Percentiles rank a stretch among this genome's conserved stretches.
phyloP scores from a whole-genome alignment of 179 eudicot genomes.

The Silene noctiflora region DNA sequence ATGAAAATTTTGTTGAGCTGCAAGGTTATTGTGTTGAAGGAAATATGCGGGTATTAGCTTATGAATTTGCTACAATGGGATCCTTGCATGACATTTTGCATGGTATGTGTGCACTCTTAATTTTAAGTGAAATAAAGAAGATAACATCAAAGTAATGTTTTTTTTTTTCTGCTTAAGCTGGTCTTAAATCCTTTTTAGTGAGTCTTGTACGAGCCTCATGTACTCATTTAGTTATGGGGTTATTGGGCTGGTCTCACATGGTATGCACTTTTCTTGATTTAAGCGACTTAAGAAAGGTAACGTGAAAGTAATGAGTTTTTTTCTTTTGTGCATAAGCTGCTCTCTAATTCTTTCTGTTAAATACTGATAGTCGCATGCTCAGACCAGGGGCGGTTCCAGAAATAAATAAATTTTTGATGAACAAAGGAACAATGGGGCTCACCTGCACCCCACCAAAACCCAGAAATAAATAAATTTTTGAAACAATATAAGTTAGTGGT shows the following conservation, averaged over 20 bases:
- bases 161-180: background rate
- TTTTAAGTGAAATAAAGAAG: background rate
- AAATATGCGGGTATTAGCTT: constrained; percentile 44
- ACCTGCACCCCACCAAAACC: too few relatives aligned
- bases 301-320: background rate
- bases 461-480: too few relatives aligned
- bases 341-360: background rate
- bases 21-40: constrained; percentile 51
- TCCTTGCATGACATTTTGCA: constrained; percentile 51
- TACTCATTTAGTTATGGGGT: background rate
- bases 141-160: background rate
- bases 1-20: constrained; percentile 46
- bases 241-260: background rate
- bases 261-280: background rate
- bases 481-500: too few relatives aligned
- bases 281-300: background rate
- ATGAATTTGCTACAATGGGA: constrained; percentile 54
- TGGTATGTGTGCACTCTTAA: constrained; percentile 24
- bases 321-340: too few relatives aligned
- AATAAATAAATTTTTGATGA: too few relatives aligned
- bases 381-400: too few relatives aligned
- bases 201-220: background rate
- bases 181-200: background rate
- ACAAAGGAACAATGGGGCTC: too few relatives aligned
- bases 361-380: too few relatives aligned